Conservation (phyloP, 2,329 filamentous ascomycete species). For the Fusarium sacchari region DNA sequence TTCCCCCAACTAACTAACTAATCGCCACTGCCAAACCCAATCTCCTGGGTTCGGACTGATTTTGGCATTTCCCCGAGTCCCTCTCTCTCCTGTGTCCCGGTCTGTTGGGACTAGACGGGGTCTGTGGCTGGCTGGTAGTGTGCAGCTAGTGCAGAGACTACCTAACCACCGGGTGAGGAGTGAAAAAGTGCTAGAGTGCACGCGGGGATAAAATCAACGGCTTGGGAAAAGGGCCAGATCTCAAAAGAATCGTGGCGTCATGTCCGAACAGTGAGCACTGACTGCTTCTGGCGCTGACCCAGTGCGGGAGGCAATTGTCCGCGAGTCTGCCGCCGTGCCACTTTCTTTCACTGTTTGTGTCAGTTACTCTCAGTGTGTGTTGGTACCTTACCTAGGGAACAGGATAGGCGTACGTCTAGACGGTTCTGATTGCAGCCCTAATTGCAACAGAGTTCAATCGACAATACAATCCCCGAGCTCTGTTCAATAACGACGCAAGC, state of each 20-base stretch:
- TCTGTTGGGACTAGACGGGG: neutral
- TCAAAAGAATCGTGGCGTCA: constrained; percentile 3
- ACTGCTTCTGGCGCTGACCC: neutral
- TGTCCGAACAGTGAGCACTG: constrained; percentile 6
- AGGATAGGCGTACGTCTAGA: no score
- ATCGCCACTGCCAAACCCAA: neutral
- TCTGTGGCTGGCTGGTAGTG: neutral
- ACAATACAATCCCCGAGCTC: neutral
- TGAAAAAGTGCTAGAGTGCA: neutral
- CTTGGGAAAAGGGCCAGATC: neutral
- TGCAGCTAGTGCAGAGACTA: neutral
- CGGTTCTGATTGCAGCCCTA: neutral
- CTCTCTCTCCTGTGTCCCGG: neutral
- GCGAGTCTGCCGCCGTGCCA: neutral
- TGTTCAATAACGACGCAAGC: neutral
- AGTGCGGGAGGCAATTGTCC: neutral
- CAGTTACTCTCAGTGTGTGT: no score
- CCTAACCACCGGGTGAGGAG: no score
- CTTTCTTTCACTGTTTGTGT: neutral
- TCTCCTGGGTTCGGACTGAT: neutral
- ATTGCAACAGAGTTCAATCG: neutral
- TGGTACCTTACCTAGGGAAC: no score
- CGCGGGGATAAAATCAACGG: constrained; percentile 14
- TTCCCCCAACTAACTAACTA: neutral
- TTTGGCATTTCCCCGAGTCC: neutral